Base-by-base conservation (phyloP, 2,329 filamentous ascomycete genomes). In the Bertia moriformis region DNA sequence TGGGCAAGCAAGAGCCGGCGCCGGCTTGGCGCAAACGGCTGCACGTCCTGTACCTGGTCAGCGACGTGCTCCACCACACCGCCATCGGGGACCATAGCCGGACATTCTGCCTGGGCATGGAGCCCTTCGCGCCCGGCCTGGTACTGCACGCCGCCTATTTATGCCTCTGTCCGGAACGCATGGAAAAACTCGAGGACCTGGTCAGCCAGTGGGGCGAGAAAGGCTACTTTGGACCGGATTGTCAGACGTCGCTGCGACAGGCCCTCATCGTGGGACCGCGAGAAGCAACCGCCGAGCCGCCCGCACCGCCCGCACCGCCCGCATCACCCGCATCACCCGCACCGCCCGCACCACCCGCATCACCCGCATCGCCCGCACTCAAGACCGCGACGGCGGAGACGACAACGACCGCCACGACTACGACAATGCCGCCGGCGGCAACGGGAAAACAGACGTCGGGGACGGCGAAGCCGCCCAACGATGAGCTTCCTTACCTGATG, bases 11-110 rank as follows among this genome's bases (percentile, higher is more conserved):
- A 36, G 48, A 61, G 44, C 65, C 73, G 2, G 83, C 78, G 37
- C 60, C 69, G 20, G n/a, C n/a, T n/a, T 78, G 74, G 52, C 73
- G 84, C 43, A 81, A 74, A 49, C 72, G 79, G 14, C 65, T 93
- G 13, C 78, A 89, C 56, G 57, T 91, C 4, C 66, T 93, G 4
- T 88, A 89, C 55, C 59, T 93, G 32, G 50, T 91, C 43, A 88
- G 77, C 58, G 87, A 94, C 56, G 61, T 84, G 18, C 65, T 93
- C 18, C 78, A 87, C 52, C 80, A 88, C 51, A 64, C 69, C 42
- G 69, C 73, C 46, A 62, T 71, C 43, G 62, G 66, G 38, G 58
- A 60, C 14, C 63, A 63, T 32, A 57, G 65, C 39, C 60, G 65
- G 32, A 57, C 57, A 41, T 68, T 86, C 46, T 67, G 66, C 39